Evolutionary conservation across 345 rosid species (phyloP).

Genomic region (Linum lewisii): DNA sequence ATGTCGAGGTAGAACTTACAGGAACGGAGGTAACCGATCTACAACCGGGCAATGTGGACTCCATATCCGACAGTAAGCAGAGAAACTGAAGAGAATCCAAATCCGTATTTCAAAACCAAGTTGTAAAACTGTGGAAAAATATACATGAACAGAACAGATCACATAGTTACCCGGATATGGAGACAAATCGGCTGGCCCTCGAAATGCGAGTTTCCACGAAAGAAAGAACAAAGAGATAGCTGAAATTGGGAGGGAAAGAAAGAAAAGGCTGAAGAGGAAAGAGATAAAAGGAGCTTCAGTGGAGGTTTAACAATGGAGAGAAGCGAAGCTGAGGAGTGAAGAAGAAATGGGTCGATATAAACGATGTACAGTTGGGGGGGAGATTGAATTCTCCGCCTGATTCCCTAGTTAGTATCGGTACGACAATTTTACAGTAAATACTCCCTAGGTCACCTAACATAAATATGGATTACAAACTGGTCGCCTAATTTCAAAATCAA

Average conservation of each 20-base stretch:
- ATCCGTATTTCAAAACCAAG: not conserved
- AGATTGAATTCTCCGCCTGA: conserved; percentile 29
- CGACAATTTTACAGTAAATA: too few species aligned
- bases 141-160: not conserved
- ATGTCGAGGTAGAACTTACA: conserved; percentile 26
- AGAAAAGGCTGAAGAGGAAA: not conserved
- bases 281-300: not conserved
- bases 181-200: not conserved
- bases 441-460: too few species aligned
- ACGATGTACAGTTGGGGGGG: not conserved
- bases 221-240: not conserved
- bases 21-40: conserved; percentile 49
- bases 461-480: too few species aligned
- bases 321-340: conserved; percentile 11
- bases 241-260: not conserved
- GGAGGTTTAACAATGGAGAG: not conserved
- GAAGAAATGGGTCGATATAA: not conserved
- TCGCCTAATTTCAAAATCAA: too few species aligned
- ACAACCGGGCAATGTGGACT: conserved; percentile 52
- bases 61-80: conserved; percentile 31
- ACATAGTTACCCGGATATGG: not conserved
- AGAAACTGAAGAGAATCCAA: not conserved
- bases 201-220: not conserved
- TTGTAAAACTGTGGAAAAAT: not conserved
- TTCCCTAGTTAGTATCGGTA: not conserved